A percentile compares a stretch with the other conserved stretches of the same genome.
Evolutionary conservation across 148 eudicot genomes (phyloP).

Genomic region (Drosera capensis): DNA sequence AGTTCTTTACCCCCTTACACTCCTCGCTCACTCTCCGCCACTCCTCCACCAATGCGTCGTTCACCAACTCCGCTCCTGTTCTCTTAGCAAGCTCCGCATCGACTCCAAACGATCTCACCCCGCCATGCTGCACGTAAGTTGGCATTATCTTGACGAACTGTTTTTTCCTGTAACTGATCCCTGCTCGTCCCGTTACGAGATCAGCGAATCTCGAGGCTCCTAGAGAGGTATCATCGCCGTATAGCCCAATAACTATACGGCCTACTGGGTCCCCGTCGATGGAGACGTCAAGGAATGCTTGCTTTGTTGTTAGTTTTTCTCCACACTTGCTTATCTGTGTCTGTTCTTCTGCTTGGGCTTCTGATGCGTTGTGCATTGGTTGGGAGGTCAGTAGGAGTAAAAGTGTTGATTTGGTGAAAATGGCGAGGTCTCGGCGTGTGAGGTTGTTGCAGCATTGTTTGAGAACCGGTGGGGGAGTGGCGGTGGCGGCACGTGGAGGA

Average conservation of each 20-base stretch:
- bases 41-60: constrained; percentile 36
- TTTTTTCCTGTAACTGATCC: constrained; percentile 62
- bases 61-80: constrained; percentile 33
- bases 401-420: constrained; percentile 34
- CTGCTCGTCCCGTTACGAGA: constrained; percentile 61
- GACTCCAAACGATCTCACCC: constrained; percentile 76
- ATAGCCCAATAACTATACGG: constrained; percentile 39
- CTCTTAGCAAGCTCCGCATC: constrained; percentile 71
- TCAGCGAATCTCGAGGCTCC: constrained; percentile 42
- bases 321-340: constrained; percentile 4
- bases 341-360: constrained; percentile 29
- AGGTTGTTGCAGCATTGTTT: constrained; percentile 26
- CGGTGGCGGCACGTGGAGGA: constrained; percentile 7
- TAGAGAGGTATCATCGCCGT: constrained; percentile 25
- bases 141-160: constrained; percentile 72
- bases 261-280: constrained; percentile 60
- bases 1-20: constrained; percentile 50
- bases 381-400: constrained; percentile 37
- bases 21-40: constrained; percentile 35
- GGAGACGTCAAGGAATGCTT: constrained; percentile 66
- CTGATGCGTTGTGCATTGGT: constrained; percentile 8
- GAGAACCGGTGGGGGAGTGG: constrained; percentile 8
- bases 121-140: constrained; percentile 75
- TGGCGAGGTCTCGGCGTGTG: constrained; percentile 44
- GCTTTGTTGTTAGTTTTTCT: constrained; percentile 15